Base-by-base conservation (phyloP, 2,329 filamentous ascomycete genomes). In the Aureobasidium melanogenum region DNA sequence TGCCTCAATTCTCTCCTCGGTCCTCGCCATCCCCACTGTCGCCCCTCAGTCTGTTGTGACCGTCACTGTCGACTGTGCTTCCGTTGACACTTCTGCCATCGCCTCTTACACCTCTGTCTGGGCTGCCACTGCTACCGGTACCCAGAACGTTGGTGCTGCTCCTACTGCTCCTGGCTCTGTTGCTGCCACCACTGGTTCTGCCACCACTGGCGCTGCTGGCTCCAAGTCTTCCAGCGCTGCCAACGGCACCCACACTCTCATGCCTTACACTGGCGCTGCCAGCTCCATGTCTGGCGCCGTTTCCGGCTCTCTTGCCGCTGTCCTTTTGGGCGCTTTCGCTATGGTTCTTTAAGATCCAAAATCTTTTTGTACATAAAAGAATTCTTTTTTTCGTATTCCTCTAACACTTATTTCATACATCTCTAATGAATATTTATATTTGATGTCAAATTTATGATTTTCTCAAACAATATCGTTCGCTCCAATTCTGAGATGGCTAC, bases 181-280 rank as follows among this genome's bases (percentile, higher is more conserved):
- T 38, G 14, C 55, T 44, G 28, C 52, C 28, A 22, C 46, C 30
- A 50, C 50, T 15, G 39, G 50, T 15, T 52, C 58, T 9, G 48
- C 50, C 47, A 32, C 52, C 52, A 17, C 32, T 22, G 34, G 26
- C 2, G 15, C 52, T 26, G 30, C 50, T 54, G 50, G 50, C 19
- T 54, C 50, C 24, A 50, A 62, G 28, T 52, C 62, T 46, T 62
- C 64, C n/a, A 32, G 51, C 44, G 39, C 64, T 41, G 28, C 60
- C 28, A 60, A 58, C 55, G 55, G 55, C 43, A 58, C 55, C 22
- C 41, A 58, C 28, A 26, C 41, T 19, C 28, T 58, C 17, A 58
- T 58, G 41, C 55, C 55, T 39, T 58, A 58, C 55, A 58, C 43
- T 46, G 55, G 55, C 39, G 55, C 55, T 17, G 55, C 55, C 19